Conservation (phyloP, 1,284 basidiomycete species). For the Anthracocystis panici-leucophaei region DNA sequence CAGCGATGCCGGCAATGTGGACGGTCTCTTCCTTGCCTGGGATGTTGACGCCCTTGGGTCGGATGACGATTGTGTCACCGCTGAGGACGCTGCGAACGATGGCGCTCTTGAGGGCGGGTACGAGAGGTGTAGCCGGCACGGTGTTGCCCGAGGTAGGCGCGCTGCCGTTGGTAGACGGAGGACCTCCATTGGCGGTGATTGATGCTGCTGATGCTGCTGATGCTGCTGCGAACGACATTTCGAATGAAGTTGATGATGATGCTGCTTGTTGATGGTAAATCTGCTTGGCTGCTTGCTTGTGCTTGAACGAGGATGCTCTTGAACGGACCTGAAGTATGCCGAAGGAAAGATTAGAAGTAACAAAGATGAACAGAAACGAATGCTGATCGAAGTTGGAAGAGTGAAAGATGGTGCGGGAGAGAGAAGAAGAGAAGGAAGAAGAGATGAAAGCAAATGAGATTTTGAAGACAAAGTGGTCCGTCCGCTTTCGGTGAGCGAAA, state of each 20-base stretch:
- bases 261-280: constrained; percentile 6
- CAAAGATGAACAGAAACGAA: constrained; percentile 1
- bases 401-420: background rate
- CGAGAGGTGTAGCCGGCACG: constrained; percentile 12
- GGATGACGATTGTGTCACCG: constrained; percentile 64
- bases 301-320: background rate
- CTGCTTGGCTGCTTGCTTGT: constrained; percentile 1
- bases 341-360: background rate
- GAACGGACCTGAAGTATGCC: background rate
- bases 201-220: constrained; percentile 53
- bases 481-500: constrained; percentile 5
- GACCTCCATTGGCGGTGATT: constrained; percentile 23
- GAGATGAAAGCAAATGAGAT: background rate
- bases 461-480: constrained; percentile 18
- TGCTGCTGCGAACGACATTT: constrained; percentile 50
- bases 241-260: constrained; percentile 4
- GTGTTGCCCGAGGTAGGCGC: background rate
- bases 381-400: background rate
- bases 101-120: constrained; percentile 59
- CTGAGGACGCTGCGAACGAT: constrained; percentile 61
- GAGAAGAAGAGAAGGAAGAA: constrained; percentile 6
- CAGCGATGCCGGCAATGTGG: constrained; percentile 65
- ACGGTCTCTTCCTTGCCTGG: constrained; percentile 58
- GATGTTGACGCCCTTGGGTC: constrained; percentile 58
- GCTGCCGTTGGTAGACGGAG: constrained; percentile 6